Evolutionary conservation across 805 yeast genomes (phyloP).

Genomic region (Hanseniaspora pseudoguilliermondii): DNA sequence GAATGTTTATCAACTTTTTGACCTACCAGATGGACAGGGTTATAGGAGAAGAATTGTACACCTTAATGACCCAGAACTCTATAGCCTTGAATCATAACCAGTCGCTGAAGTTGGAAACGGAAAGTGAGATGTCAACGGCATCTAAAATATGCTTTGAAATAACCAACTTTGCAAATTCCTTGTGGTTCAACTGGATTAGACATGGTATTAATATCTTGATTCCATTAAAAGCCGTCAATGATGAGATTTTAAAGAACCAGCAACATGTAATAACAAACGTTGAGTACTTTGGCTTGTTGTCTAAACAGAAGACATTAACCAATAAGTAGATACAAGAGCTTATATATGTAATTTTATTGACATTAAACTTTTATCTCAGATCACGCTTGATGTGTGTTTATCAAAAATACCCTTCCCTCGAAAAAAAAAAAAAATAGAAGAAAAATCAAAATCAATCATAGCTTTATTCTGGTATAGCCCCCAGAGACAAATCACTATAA

Average conservation of each 20-base stretch:
- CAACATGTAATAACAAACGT: background rate
- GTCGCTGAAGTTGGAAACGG: background rate
- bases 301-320: background rate
- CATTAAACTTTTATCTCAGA: too few relatives aligned
- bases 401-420: too few relatives aligned
- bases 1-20: background rate
- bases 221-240: background rate
- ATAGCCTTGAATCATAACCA: background rate
- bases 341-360: too few relatives aligned
- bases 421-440: too few relatives aligned
- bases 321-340: background rate
- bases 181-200: constrained; percentile 7
- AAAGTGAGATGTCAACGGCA: background rate
- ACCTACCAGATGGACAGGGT: background rate
- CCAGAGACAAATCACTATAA: too few relatives aligned
- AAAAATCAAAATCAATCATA: too few relatives aligned
- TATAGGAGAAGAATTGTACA: background rate
- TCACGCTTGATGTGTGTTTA: too few relatives aligned
- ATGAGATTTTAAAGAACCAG: background rate
- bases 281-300: background rate
- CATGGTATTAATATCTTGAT: constrained; percentile 2
- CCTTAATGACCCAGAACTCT: background rate
- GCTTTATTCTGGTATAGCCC: too few relatives aligned
- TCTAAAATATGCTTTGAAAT: background rate
- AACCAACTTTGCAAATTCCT: background rate